These are phyloP conservation scores for Lepiota brunneoincarnata DNA, from an alignment of 768 basidiomycete genomes.

Conservation along the genomic window DNA sequence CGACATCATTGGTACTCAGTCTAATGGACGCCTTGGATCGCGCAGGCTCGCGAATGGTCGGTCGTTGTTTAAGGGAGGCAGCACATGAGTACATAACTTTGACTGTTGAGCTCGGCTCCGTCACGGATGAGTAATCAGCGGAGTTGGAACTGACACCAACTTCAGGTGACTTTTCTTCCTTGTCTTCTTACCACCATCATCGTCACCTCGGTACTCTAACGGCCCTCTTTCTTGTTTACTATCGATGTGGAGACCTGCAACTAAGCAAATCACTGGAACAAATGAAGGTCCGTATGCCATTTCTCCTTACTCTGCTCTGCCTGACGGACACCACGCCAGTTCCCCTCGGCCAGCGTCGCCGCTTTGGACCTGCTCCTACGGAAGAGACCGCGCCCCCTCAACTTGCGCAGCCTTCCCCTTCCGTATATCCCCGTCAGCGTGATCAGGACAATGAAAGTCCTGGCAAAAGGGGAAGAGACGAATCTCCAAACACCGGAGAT, in stretches of 20 bases:
- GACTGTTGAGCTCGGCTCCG: not conserved
- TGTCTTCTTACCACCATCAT: slow-evolving; percentile 28
- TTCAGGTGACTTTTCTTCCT: slow-evolving; percentile 21
- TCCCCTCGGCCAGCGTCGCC: slow-evolving; percentile 84
- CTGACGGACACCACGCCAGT: slow-evolving; percentile 36
- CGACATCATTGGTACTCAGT: slow-evolving; percentile 23
- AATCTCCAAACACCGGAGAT: slow-evolving; percentile 58
- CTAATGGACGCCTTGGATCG: too few species aligned
- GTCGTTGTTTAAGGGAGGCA: not conserved
- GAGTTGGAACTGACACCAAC: slow-evolving; percentile 27
- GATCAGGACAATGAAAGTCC: slow-evolving; percentile 54
- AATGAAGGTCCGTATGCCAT: slow-evolving; percentile 74
- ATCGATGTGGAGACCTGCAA: slow-evolving; percentile 86
- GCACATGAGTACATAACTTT: not conserved
- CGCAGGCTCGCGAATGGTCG: too few species aligned
- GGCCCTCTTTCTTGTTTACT: slow-evolving; percentile 31
- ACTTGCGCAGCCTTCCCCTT: slow-evolving; percentile 83
- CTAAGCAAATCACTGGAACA: slow-evolving; percentile 87
- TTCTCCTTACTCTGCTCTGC: slow-evolving; percentile 8
- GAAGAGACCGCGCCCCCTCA: slow-evolving; percentile 84
- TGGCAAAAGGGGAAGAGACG: slow-evolving; percentile 64
- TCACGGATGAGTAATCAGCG: slow-evolving; percentile 27
- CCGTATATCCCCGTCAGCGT: slow-evolving; percentile 72
- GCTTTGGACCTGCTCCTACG: slow-evolving; percentile 84
- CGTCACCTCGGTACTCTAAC: slow-evolving; percentile 23